Percentiles rank a stretch among this genome's conserved stretches.
Evolutionary conservation across 2,329 filamentous ascomycete species (phyloP).

Genomic region (Curvularia spicifera): DNA sequence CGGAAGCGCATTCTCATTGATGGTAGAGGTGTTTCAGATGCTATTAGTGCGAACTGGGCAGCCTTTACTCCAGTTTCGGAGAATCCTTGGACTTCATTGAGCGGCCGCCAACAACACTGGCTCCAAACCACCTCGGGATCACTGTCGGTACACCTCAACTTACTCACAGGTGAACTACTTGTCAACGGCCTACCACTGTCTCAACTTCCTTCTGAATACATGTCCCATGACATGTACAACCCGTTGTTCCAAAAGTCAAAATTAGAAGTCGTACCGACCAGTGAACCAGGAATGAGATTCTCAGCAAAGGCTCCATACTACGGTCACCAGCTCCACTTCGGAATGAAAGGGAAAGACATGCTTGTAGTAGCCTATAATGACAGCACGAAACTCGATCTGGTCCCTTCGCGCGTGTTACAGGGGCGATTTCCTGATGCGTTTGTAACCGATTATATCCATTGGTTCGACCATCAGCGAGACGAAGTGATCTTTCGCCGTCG

Average conservation of each 20-base stretch:
- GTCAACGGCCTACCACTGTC: slow-evolving; percentile 59
- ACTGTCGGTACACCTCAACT: slow-evolving; percentile 52
- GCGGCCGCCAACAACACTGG: slow-evolving; percentile 42
- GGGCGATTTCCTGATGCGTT: slow-evolving; percentile 43
- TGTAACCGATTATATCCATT: slow-evolving; percentile 29
- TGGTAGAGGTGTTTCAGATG: slow-evolving; percentile 23
- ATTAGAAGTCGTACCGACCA: slow-evolving; percentile 55
- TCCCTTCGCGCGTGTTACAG: slow-evolving; percentile 44
- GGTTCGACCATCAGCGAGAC: slow-evolving; percentile 8
- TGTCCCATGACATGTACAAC: slow-evolving; percentile 50
- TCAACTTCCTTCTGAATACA: slow-evolving; percentile 57
- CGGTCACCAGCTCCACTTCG: slow-evolving; percentile 48
- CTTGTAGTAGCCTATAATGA: slow-evolving; percentile 27
- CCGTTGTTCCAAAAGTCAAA: slow-evolving; percentile 52
- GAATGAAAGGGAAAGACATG: slow-evolving; percentile 32
- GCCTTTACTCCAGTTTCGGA: slow-evolving; percentile 20
- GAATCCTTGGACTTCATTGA: slow-evolving; percentile 19
- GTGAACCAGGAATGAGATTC: slow-evolving; percentile 51
- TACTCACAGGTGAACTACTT: slow-evolving; percentile 60
- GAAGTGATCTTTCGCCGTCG: slow-evolving; percentile 22
- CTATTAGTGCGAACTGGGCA: slow-evolving; percentile 27
- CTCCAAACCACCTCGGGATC: slow-evolving; percentile 26
- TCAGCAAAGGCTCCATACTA: slow-evolving; percentile 40
- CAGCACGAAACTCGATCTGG: slow-evolving; percentile 31
- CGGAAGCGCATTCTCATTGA: slow-evolving; percentile 5